Conservation (phyloP, 352 stramenopile species). For the Pythium sukuiense region DNA sequence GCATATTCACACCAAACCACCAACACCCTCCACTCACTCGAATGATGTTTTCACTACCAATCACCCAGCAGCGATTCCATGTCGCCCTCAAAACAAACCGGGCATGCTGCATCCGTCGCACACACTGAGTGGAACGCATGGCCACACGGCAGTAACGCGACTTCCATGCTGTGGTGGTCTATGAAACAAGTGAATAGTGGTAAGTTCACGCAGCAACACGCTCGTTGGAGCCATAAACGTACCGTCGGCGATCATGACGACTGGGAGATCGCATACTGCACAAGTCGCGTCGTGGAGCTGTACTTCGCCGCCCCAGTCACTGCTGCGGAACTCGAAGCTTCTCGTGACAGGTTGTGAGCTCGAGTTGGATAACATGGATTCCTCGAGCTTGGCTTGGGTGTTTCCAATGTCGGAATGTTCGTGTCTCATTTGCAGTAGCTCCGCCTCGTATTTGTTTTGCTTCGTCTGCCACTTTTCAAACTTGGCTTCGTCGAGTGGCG, state of each 20-base stretch:
- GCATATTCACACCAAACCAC: neutral
- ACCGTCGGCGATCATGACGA: slow-evolving; percentile 83
- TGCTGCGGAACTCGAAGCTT: slow-evolving; percentile 82
- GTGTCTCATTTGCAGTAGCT: slow-evolving; percentile 15
- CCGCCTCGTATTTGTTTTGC: slow-evolving; percentile 53
- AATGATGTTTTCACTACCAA: neutral
- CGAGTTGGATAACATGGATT: neutral
- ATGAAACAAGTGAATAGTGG: slow-evolving; percentile 6
- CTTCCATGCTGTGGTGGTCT: slow-evolving; percentile 80
- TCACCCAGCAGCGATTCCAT: slow-evolving; percentile 38
- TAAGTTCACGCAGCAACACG: neutral
- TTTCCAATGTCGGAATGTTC: neutral
- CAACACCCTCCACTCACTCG: neutral
- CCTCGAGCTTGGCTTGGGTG: neutral
- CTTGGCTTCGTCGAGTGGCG: slow-evolving; percentile 45
- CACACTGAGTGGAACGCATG: slow-evolving; percentile 78
- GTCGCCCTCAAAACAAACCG: slow-evolving; percentile 65
- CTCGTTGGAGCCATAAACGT: slow-evolving; percentile 12
- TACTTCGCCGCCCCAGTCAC: slow-evolving; percentile 85
- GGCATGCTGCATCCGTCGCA: slow-evolving; percentile 57
- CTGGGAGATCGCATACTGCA: slow-evolving; percentile 66
- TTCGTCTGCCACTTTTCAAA: slow-evolving; percentile 58
- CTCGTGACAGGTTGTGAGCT: slow-evolving; percentile 18
- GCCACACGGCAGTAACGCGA: slow-evolving; percentile 72
- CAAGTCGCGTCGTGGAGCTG: slow-evolving; percentile 83